Evolutionary conservation across 2,329 filamentous ascomycete species (phyloP), one percentile per base, ranked within the genome.

Genomic region (Aspergillus proliferans): DNA sequence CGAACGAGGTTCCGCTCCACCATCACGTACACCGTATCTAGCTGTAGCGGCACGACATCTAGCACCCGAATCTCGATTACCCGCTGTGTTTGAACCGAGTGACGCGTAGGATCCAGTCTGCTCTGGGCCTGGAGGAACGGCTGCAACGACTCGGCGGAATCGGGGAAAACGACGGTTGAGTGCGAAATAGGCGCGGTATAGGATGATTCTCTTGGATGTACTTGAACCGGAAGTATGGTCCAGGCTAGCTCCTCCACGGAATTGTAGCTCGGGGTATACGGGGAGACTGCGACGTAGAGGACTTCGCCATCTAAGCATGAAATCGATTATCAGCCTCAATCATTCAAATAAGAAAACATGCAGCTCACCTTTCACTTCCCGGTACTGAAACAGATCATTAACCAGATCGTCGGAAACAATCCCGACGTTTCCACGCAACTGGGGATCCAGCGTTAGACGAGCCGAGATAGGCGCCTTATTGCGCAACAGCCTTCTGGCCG

Each of bases 341-440:
- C 38, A 6, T 3, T 19, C 4, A 4, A 3, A 21, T 40, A 18
- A 48, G 42, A 28, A 39, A 47, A 22, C 28, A 33, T n/a, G 5
- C 26, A 46, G n/a, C 57, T 59, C 58, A 76, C 79, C 68, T 66
- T 83, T 80, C 68, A 63, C 75, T 61, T 57, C 71, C 70, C 58
- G 79, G 62, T 59, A 82, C 73, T 53, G 87, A 84, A 71, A 94
- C 46, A 97, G 78, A 63, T 94, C 87, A 43, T 79, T 76, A 61
- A 91, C 89, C 46, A 98, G 77, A 68, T 95, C 89, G 61, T 89
- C 85, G 10, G 92, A 95, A 47, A 97, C 71, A 55, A 93, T 81
- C 54, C 90, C 93, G 53, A 91, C 79, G 64, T 95, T 88, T 47
- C 88, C 88, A 70, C 86, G 88, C 60, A 95, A 78, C 67, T 87